These are phyloP conservation scores for Platanthera zijinensis DNA, from an alignment of 106 monocot genomes.

Conservation along the genomic window DNA sequence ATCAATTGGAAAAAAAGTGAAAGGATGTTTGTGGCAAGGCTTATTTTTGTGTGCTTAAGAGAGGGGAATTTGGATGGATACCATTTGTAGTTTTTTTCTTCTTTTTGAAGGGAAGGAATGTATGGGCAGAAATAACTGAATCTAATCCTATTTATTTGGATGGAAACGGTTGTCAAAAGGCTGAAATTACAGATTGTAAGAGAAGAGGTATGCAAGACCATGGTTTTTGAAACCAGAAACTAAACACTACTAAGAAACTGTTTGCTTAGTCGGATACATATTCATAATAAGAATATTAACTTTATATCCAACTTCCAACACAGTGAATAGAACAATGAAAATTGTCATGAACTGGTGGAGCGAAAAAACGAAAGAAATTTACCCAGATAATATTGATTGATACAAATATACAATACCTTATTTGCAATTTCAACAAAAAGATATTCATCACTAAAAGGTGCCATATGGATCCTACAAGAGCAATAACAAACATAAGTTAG, in stretches of 20 bases:
- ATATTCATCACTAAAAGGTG: constrained; percentile 97
- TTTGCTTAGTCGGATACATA: not conserved
- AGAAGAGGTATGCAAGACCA: not conserved
- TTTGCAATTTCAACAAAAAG: constrained; percentile 97
- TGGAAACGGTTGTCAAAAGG: too few relatives aligned
- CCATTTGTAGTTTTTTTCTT: too few relatives aligned
- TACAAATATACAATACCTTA: constrained; percentile 47
- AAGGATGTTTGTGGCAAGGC: not conserved
- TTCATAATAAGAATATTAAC: not conserved
- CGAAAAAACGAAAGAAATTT: not conserved
- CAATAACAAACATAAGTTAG: constrained; percentile 19
- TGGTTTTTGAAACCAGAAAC: not conserved
- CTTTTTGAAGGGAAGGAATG: too few relatives aligned
- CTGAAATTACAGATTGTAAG: too few relatives aligned
- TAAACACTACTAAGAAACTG: constrained; percentile 8
- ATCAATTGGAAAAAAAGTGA: not conserved
- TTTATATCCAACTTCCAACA: not conserved
- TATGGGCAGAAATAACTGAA: too few relatives aligned
- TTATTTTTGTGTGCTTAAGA: not conserved
- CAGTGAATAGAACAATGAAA: not conserved
- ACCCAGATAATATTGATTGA: not conserved
- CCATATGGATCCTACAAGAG: constrained; percentile 90
- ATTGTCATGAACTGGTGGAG: not conserved
- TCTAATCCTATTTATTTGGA: too few relatives aligned
- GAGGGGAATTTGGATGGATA: not conserved